Evolutionary conservation across 1,139 yeast genomes (phyloP).

Genomic region (Geotrichum aggregatum): DNA sequence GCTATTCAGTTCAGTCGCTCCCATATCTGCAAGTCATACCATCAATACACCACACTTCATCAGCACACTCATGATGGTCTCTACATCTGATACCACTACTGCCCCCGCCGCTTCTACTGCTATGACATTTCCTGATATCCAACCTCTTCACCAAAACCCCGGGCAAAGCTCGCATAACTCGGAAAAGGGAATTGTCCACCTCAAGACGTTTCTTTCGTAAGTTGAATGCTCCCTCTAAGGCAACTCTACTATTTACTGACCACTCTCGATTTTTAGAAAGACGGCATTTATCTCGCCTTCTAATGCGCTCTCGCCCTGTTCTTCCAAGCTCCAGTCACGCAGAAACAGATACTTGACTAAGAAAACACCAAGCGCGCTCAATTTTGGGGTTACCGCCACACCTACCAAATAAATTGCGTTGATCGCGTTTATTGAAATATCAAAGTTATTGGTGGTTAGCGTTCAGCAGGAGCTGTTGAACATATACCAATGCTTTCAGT

Average conservation of each 20-base stretch:
- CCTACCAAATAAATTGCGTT: no score
- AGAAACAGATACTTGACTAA: constrained; percentile 3
- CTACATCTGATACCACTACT: no score
- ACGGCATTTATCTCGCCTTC: constrained; percentile 11
- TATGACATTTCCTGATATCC: constrained; percentile 7
- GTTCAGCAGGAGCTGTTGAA: no score
- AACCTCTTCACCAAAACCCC: constrained; percentile 4
- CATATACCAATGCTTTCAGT: no score
- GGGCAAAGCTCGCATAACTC: no score
- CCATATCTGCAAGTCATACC: not conserved
- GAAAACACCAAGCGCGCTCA: constrained; percentile 3
- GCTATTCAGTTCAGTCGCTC: not conserved
- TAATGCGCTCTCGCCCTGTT: constrained; percentile 13
- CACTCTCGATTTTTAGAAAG: constrained; percentile 2
- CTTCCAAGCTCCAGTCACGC: constrained; percentile 7
- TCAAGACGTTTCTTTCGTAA: constrained; percentile 8
- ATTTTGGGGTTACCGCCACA: constrained; percentile 1
- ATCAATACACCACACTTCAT: not conserved
- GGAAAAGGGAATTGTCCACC: constrained; percentile 7
- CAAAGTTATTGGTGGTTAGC: no score
- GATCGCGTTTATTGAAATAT: no score
- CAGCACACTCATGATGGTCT: not conserved
- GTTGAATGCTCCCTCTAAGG: not conserved
- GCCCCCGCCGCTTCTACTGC: no score
- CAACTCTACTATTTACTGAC: no score